Conservation (phyloP, 1,139 yeast species). For the Candida neerlandica region DNA sequence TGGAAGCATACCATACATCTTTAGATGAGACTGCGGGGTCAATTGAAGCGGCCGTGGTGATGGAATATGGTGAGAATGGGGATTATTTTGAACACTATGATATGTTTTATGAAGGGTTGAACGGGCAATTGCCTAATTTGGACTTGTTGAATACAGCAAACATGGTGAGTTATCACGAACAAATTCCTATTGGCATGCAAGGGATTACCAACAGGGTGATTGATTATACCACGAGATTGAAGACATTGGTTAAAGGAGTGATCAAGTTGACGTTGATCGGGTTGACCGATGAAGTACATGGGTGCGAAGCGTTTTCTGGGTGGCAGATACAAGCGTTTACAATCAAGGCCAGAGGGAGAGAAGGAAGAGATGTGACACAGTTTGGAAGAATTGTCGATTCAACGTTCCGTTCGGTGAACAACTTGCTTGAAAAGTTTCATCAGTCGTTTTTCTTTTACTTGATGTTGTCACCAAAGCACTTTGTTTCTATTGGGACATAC, state of each 20-base stretch:
- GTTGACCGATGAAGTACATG: slow-evolving; percentile 52
- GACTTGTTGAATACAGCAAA: slow-evolving; percentile 85
- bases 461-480: slow-evolving; percentile 72
- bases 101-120: slow-evolving; percentile 80
- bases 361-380: slow-evolving; percentile 80
- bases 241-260: slow-evolving; percentile 65
- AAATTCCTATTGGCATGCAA: slow-evolving; percentile 69
- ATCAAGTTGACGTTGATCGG: slow-evolving; percentile 74
- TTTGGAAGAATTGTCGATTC: slow-evolving; percentile 91
- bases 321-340: slow-evolving; percentile 96
- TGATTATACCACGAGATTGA: slow-evolving; percentile 57
- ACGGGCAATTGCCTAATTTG: slow-evolving; percentile 93
- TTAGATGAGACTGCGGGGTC: slow-evolving; percentile 93
- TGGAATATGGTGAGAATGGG: slow-evolving; percentile 68
- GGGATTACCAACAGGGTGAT: slow-evolving; percentile 51
- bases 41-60: slow-evolving; percentile 85
- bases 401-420: slow-evolving; percentile 84
- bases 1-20: slow-evolving; percentile 86
- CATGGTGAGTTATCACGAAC: slow-evolving; percentile 71
- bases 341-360: slow-evolving; percentile 61
- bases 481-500: slow-evolving; percentile 93
- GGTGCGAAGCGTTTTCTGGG: slow-evolving; percentile 91
- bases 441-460: slow-evolving; percentile 95
- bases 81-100: slow-evolving; percentile 80
- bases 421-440: slow-evolving; percentile 91